phyloP scores from a whole-genome alignment of 2,329 filamentous ascomycete genomes.

The Fusarium sp. region DNA sequence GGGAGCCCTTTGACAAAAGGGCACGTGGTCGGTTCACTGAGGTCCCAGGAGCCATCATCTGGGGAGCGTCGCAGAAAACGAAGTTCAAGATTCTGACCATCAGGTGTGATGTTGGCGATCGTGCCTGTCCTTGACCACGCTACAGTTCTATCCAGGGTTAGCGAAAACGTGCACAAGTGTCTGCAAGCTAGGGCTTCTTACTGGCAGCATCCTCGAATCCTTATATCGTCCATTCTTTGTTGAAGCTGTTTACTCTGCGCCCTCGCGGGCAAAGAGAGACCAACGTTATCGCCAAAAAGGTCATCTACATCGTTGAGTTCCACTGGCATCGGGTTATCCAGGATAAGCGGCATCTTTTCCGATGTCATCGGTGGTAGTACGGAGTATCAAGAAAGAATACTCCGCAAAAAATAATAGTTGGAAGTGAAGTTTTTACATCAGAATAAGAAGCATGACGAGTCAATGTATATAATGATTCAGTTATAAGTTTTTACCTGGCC shows the following conservation, averaged over 20 bases:
- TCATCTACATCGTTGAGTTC: conserved; percentile 72
- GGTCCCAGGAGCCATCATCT: conserved; percentile 75
- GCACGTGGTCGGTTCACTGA: conserved; percentile 75
- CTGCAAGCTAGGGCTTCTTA: conserved; percentile 54
- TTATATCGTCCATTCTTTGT: conserved; percentile 78
- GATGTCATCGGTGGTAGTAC: conserved; percentile 44
- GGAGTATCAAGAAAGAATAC: conserved; percentile 31
- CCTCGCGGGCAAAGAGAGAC: conserved; percentile 61
- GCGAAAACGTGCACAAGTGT: neutral
- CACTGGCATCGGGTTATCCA: conserved; percentile 55
- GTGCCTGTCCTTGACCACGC: conserved; percentile 89
- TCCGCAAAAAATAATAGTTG: conserved; percentile 4
- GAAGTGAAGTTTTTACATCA: conserved; percentile 18
- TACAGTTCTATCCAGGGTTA: conserved; percentile 66
- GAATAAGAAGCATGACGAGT: neutral
- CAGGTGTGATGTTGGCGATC: conserved; percentile 80
- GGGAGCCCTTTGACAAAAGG: conserved; percentile 68
- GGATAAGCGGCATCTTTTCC: conserved; percentile 54
- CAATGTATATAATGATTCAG: conserved; percentile 13
- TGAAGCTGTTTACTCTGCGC: conserved; percentile 67
- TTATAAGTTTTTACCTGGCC: neutral
- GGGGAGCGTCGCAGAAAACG: conserved; percentile 75
- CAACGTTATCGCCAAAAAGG: conserved; percentile 76
- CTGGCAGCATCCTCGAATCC: conserved; percentile 81
- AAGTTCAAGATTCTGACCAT: conserved; percentile 75